Evolutionary conservation across 768 basidiomycete genomes (phyloP).

Genomic region (Pleurotus giganteus): DNA sequence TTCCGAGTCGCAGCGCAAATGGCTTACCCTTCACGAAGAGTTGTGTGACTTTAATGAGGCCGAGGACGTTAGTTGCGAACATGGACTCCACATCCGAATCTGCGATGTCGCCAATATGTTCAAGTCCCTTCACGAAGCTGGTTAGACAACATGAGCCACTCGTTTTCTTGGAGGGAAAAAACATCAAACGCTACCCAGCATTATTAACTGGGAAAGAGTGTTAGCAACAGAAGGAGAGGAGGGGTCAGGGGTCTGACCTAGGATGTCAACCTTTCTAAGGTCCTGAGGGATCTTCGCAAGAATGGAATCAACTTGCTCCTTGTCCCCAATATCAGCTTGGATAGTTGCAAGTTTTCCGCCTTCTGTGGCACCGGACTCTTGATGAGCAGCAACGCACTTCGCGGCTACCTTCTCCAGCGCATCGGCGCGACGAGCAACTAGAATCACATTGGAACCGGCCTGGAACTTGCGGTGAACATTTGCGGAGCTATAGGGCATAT

Average conservation of each 20-base stretch:
- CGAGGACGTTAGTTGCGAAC: constrained; percentile 81
- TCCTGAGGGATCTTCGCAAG: constrained; percentile 70
- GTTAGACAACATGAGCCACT: not conserved
- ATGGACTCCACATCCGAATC: constrained; percentile 79
- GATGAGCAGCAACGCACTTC: constrained; percentile 66
- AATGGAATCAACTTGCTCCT: constrained; percentile 63
- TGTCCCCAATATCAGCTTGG: constrained; percentile 80
- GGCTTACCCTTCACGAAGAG: constrained; percentile 55
- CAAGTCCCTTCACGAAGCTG: constrained; percentile 74
- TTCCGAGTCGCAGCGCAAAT: not conserved
- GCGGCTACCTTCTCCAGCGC: constrained; percentile 69
- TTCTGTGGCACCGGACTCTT: constrained; percentile 64
- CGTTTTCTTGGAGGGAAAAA: not conserved
- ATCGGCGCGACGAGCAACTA: constrained; percentile 77
- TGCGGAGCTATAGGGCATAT: no score
- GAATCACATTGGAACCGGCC: constrained; percentile 87
- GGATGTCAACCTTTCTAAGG: constrained; percentile 75
- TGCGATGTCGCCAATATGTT: constrained; percentile 80
- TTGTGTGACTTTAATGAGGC: constrained; percentile 82
- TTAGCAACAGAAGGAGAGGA: constrained; percentile 3
- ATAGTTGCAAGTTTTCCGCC: constrained; percentile 79
- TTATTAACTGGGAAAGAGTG: constrained; percentile 43
- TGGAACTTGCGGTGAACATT: constrained; percentile 24
- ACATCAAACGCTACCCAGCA: constrained; percentile 59
- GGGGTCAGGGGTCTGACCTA: constrained; percentile 48